Base-by-base conservation (phyloP, 2,329 filamentous ascomycete species). In the Alternaria ethzedia region DNA sequence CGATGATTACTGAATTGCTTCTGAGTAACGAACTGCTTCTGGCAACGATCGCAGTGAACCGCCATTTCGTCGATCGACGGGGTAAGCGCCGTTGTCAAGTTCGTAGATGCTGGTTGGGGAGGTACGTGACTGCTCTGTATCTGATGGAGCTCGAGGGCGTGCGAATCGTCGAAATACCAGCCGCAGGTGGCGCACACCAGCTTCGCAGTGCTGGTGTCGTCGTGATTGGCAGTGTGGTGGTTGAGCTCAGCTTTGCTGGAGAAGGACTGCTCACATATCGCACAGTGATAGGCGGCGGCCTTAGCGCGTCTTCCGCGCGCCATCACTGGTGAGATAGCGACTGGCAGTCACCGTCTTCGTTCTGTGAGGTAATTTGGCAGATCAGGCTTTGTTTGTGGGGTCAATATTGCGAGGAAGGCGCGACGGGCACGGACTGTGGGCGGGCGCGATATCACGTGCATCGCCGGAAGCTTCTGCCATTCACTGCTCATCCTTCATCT, bases 131-230 rank as follows among this genome's bases (percentile, higher is more conserved):
- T 63, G 11, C 21, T 62, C 17, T 52, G 28, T 13, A 64, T 58
- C 32, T 57, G 52, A 41, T 77, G 75, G 0, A 59, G 28, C 32
- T 76, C 73, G 1, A 77, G 67, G 1, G 65, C 65, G n/a, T 70
- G 54, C 3, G 63, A 61, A 59, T 75, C 70, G 11, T 56, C 25
- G 21, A 74, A 76, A 2, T 43, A 23, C 57, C 63, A 69, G 0
- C 47, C 13, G 51, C 75, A 77, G 0, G 43, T 28, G 3, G 52
- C n/a, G 41, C 71, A 75, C 8, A 46, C n/a, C 23, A 59, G 23
- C 10, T 43, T 17, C 4, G 54, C 15, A 3, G 61, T 23, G 17
- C 50, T 17, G 20, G 9, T 50, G 11, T 72, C 67, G 17, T 50
- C 25, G n/a, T 74, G 67, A 4, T 60, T 54, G 9, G 23, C 54